Evolutionary conservation across 257 asterid genomes (phyloP), one percentile per base, ranked within the genome.

Genomic region (Henckelia pumila): DNA sequence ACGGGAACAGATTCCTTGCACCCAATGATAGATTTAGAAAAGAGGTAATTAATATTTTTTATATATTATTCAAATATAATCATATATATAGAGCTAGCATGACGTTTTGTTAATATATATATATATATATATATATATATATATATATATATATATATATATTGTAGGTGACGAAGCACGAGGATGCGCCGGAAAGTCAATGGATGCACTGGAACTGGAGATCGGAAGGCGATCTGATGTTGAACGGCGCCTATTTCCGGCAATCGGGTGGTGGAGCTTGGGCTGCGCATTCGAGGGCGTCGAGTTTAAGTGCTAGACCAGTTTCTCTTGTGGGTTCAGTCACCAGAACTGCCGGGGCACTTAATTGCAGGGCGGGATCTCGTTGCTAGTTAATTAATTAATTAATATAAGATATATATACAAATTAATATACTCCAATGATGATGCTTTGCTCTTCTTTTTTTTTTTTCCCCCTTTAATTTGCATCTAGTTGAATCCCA

Each of bases 161-260:
- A 2, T 4, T 73, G 66, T 56, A 88, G 95, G 97, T 88, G 73
- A 91, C 97, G 0, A 91, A 91, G 79, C 96, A 91, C 14, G 97
- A 91, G 79, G 86, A 85, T 52, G 96, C 97, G 4, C 89, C 95
- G 17, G 96, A 91, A 59, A 88, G 86, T 30, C 84, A 88, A 73
- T 91, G 97, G 97, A 83, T 61, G 0, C 32, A 64, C 50, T 91
- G 97, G 96, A 91, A 88, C 73, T 91, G 97, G 97, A 71, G 91
- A 17, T 84, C 97, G 16, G 95, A 91, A 52, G 97, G 97, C 0
- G 97, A 91, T 64, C 68, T 91, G 69, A 86, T 91, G 96, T 66
- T 91, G 30, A 91, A 88, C 75, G 97, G 97, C 0, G 97, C 96
- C 0, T 91, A 72, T 75, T 91, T 91, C 75, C 74, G 80, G 62